A percentile compares a stretch with the other conserved stretches of the same genome.
phyloP scores from a whole-genome alignment of 2,329 filamentous ascomycete genomes.

The Fusarium concolor region DNA sequence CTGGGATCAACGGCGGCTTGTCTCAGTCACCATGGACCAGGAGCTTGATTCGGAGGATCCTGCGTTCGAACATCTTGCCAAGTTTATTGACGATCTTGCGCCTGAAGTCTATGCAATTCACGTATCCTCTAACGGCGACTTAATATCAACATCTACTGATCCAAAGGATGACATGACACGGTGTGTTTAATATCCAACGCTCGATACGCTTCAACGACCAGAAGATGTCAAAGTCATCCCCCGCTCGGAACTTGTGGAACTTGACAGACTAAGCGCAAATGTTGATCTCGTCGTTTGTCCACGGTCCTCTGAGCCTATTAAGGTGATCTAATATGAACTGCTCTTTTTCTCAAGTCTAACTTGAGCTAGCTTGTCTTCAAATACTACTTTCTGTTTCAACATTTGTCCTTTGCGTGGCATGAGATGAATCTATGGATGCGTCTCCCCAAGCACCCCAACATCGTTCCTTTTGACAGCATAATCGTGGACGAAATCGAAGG shows the following conservation, averaged over 20 bases:
- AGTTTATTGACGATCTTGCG: conserved; percentile 35
- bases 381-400: conserved; percentile 48
- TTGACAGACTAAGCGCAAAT: conserved; percentile 46
- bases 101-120: conserved; percentile 38
- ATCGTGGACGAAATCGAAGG: too few species aligned
- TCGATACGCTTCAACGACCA: conserved; percentile 33
- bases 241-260: conserved; percentile 46
- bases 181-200: neutral
- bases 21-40: conserved; percentile 48
- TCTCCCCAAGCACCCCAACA: too few species aligned
- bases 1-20: conserved; percentile 46
- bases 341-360: too few species aligned
- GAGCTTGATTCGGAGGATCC: conserved; percentile 33
- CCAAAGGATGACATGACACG: conserved; percentile 41
- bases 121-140: conserved; percentile 39
- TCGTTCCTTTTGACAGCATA: too few species aligned
- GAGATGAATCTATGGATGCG: conserved; percentile 51
- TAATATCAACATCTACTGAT: conserved; percentile 38
- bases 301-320: neutral
- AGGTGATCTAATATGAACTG: neutral
- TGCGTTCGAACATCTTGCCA: conserved; percentile 43
- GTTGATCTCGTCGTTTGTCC: conserved; percentile 44
- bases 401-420: conserved; percentile 45
- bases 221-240: conserved; percentile 32
- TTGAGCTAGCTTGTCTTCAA: conserved; percentile 49